Evolutionary conservation across 139 green algal genomes (phyloP), one percentile per base, ranked within the genome.

Genomic region (Gonium pectorale): DNA sequence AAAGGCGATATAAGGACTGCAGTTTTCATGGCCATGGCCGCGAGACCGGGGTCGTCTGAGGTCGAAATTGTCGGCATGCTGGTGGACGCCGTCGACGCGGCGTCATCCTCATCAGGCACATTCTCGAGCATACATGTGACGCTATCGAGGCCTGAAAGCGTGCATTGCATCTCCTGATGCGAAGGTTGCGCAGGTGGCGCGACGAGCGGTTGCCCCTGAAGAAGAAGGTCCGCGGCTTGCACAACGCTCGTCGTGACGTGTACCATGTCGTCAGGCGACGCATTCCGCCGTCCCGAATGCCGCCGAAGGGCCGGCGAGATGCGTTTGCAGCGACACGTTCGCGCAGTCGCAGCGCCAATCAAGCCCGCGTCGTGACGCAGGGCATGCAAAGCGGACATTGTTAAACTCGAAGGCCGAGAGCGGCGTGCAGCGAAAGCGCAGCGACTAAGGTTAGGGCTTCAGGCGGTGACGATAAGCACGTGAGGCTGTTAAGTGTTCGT

Each of bases 1-100:
- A 99, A 99, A 4, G 97, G 97, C 0, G 95, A 97, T 17, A 98
- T 91, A 3, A 99, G 91, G 27, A 99, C 67, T 27, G 86, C 52
- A 22, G 68, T 52, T 5, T 82, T 64, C 24, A 90, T 49, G 44
- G 93, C 17, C 43, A 90, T 88, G 22, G 52, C 2, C 3, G 86
- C 13, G 22, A 78, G 67, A 9, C 72, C 27, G 22, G 6, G 17
- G n/a, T 56, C 5, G 7, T 7, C 13, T 2, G 38, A 21, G 26
- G 26, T 40, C 11, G 35, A 27, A 37, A 51, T 21, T 4, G 31
- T 27, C 33, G 71, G 11, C 71, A 37, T 26, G 62, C 59, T 37
- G 46, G 31, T 33, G 17, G 67, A 41, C 33, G 68, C 26, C 26
- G 41, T 51, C 27, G 44, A 27, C 43, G 60, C 68, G 17, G 17